These are phyloP conservation scores for Lathyrus tuberosus DNA, from an alignment of 306 rosid genomes.

Conservation along the genomic window DNA sequence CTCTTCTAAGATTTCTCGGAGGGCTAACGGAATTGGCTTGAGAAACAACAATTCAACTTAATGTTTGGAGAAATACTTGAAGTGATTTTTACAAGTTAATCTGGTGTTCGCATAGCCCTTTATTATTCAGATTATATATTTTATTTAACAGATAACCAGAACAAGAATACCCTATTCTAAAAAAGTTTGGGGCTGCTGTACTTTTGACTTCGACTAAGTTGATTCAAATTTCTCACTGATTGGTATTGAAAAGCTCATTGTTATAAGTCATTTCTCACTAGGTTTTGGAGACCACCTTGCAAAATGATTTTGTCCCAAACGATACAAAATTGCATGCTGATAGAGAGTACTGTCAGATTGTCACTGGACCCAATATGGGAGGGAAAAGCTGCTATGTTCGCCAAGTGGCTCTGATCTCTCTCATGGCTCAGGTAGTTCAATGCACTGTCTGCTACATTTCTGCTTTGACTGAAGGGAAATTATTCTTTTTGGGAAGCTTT, in stretches of 20 bases:
- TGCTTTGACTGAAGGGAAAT: slow-evolving; percentile 18
- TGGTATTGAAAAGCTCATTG: slow-evolving; percentile 41
- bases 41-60: slow-evolving; percentile 24
- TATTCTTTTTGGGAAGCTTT: slow-evolving; percentile 25
- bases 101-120: slow-evolving; percentile 20
- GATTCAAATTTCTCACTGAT: slow-evolving; percentile 29
- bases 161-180: slow-evolving; percentile 9
- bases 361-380: slow-evolving; percentile 99
- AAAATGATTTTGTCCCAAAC: slow-evolving; percentile 89
- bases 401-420: slow-evolving; percentile 88
- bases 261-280: slow-evolving; percentile 45
- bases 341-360: slow-evolving; percentile 80
- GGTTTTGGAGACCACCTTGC: slow-evolving; percentile 80
- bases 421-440: slow-evolving; percentile 91
- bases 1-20: slow-evolving; percentile 5
- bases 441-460: slow-evolving; percentile 21
- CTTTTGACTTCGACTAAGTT: slow-evolving; percentile 21
- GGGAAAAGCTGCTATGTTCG: slow-evolving; percentile 98
- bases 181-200: slow-evolving; percentile 8
- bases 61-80: slow-evolving; percentile 19
- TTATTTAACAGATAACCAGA: neutral
- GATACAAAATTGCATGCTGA: slow-evolving; percentile 72
- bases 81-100: slow-evolving; percentile 28
- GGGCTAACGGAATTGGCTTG: slow-evolving; percentile 15
- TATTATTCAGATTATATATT: slow-evolving; percentile 14